Evolutionary conservation across 768 basidiomycete genomes (phyloP), one percentile per base, ranked within the genome.

Genomic region (Psilocybe tampanensis): DNA sequence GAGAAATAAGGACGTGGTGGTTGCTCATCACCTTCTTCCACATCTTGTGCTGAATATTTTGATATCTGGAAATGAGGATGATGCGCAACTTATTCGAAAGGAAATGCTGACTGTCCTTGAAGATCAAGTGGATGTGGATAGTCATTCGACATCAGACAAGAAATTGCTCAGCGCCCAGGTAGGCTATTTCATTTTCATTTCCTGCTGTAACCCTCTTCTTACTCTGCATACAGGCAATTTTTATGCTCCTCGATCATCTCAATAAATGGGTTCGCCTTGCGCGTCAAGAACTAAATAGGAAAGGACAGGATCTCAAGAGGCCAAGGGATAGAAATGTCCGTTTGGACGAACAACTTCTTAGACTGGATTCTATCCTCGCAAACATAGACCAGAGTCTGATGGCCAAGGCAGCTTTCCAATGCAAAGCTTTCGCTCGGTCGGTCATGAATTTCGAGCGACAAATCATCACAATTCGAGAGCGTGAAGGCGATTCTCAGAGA

Each of bases 131-230:
- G 75, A 86, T 60, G 70, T 79, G 0, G 72, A 76, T 8, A 88
- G 86, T 44, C 62, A 62, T 8, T 85, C 87, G 7, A 79, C 82
- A 2, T 72, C 81, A 2, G 95, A 97, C 70, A 94, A 94, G 69
- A 89, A 89, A 59, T 73, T 93, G 2, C 81, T 97, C 26, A 94
- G 95, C 69, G 95, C 97, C n/a, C 95, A 98, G 80, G 96, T 95
- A 67, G 12, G 73, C 1, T 63, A 11, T 15, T 17, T 8, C 2
- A 54, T 23, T 53, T 19, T 13, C 23, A n/a, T 23, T 19, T 13
- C 23, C 15, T 23, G 17, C 39, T 24, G 33, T 34, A 11, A n/a
- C 13, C 9, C 8, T 39, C 49, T 49, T 57, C 12, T 58, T 32
- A 47, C 41, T 43, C 45, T 4, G 15, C 7, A 39, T 15, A 29